Base-by-base conservation (phyloP, 75 land plant species). In the Adiantum capillusveneris region DNA sequence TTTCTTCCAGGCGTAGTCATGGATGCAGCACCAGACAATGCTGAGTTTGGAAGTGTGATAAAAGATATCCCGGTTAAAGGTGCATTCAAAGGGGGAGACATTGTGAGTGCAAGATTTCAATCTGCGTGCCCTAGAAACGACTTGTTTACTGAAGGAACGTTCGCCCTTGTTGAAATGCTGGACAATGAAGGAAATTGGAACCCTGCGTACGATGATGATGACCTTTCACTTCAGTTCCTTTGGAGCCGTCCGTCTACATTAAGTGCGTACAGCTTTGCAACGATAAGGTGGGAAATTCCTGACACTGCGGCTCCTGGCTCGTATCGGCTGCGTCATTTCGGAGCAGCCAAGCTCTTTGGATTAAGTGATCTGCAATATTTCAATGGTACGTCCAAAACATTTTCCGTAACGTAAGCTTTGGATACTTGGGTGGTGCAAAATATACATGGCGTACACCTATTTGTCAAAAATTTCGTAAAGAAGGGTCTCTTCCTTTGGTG, bases 121-220 rank as follows among this genome's bases (percentile, higher is more conserved):
- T 55, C 82, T 55, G 95, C 84, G 18, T 72, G 77, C 46, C 95
- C 95, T 2, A 70, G 95, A 36, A 83, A 89, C 42, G 95, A 89
- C 53, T 65, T 89, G 18, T 51, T 80, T 64, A 86, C 90, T 0
- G 95, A 89, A 58, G 82, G 85, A 19, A 89, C 86, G 31, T 89
- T 74, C 56, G 65, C 86, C 20, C 67, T 80, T 26, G 87, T 86
- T 3, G 95, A 89, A 58, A 58, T 70, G 27, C 70, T 74, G 11
- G 63, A 67, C 14, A 72, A 67, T 18, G 69, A 39, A 25, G 74
- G 74, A n/a, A 44, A 58, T 0, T 85, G 86, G 95, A 51, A 50
- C 14, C 72, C 87, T 19, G 66, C 31, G 21, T 76, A 76, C 50
- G 92, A 87, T 48, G 92, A 87, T 58, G 84, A 87, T 64, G 91